Conservation (phyloP, 78 protist genomes). For the Dictyostelium citrinum region DNA sequence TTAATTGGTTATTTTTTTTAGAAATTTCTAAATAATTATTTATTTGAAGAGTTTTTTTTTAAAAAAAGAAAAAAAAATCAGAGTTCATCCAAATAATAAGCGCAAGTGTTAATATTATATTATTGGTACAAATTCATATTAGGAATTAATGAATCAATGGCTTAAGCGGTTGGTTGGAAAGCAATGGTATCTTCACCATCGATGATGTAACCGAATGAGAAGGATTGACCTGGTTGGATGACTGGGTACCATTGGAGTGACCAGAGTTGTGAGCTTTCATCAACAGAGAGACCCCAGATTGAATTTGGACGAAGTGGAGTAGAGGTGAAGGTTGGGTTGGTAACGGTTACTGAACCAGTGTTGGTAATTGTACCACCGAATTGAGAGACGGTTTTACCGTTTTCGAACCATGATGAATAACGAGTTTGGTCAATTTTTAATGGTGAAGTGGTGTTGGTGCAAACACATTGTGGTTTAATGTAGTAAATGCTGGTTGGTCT, state of each 20-base stretch:
- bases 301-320: background rate
- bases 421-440: background rate
- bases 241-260: slow-evolving; percentile 39
- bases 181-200: background rate
- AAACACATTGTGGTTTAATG: slow-evolving; percentile 51
- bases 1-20: too few species aligned
- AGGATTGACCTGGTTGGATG: background rate
- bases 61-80: background rate
- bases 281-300: slow-evolving; percentile 21
- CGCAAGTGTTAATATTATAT: background rate
- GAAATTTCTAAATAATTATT: background rate
- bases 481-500: slow-evolving; percentile 39
- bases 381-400: slow-evolving; percentile 8
- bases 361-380: slow-evolving; percentile 8
- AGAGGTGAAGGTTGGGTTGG: slow-evolving; percentile 18
- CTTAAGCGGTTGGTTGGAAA: slow-evolving; percentile 2
- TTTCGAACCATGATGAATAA: background rate
- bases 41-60: background rate
- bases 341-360: background rate
- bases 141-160: background rate
- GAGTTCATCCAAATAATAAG: background rate
- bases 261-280: background rate
- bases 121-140: background rate
- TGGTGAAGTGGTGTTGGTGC: slow-evolving; percentile 4
- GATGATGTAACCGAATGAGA: slow-evolving; percentile 26